A percentile compares a stretch with the other conserved stretches of the same genome.
These are phyloP conservation scores for Calonectria hawksworthii DNA, from an alignment of 2,329 filamentous ascomycete species.

Conservation along the genomic window DNA sequence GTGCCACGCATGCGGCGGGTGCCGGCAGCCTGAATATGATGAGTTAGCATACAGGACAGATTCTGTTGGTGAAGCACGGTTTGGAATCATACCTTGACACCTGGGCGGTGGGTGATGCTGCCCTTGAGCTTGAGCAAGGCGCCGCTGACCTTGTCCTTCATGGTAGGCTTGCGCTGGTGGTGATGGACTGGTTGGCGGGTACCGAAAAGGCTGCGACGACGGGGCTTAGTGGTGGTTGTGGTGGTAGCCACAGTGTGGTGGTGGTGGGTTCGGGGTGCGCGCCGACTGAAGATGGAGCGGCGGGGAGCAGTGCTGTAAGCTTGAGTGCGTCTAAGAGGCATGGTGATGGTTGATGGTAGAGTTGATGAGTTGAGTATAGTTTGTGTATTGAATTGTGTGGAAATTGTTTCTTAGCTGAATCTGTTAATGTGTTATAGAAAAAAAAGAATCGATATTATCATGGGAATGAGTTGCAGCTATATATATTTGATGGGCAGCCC, in stretches of 20 bases:
- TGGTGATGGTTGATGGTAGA: conserved; percentile 38
- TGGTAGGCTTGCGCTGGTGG: conserved; percentile 75
- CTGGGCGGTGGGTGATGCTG: conserved; percentile 76
- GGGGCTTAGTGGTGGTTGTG: conserved; percentile 59
- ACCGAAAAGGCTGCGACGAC: conserved; percentile 59
- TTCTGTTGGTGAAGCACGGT: neutral
- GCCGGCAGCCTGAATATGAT: conserved; percentile 71
- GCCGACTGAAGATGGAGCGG: conserved; percentile 44
- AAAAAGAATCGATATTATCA: neutral
- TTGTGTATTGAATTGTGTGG: conserved; percentile 16
- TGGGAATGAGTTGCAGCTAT: conserved; percentile 1
- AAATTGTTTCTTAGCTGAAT: too few relatives aligned
- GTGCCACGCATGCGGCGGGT: conserved; percentile 82
- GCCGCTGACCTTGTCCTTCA: conserved; percentile 84
- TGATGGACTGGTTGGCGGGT: conserved; percentile 64
- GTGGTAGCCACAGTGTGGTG: conserved; percentile 52
- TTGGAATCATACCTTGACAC: conserved; percentile 72
- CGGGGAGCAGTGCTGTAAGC: conserved; percentile 44
- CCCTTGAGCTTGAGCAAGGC: conserved; percentile 82
- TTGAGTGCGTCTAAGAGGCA: conserved; percentile 50
- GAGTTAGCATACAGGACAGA: conserved; percentile 19
- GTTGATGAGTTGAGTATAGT: conserved; percentile 15
- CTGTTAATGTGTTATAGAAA: neutral
- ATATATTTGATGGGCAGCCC: neutral
- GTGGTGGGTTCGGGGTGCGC: conserved; percentile 43